A percentile compares a stretch with the other conserved stretches of the same genome.
Evolutionary conservation across 768 basidiomycete genomes (phyloP).

Genomic region (Trametes cinnabarina): DNA sequence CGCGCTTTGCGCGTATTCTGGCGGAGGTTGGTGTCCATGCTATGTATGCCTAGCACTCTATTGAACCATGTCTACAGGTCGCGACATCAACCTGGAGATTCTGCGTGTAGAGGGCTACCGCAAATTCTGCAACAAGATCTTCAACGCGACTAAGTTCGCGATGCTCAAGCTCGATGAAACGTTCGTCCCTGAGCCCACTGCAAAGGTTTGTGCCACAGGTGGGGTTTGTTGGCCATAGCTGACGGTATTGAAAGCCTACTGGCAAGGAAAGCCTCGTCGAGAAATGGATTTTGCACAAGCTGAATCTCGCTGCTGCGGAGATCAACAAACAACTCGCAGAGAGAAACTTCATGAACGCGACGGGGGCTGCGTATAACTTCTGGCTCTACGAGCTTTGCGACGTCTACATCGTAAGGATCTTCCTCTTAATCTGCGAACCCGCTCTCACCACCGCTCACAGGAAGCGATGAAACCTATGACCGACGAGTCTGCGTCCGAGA

Average conservation of each 20-base stretch:
- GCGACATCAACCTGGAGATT: constrained; percentile 97
- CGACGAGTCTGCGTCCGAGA: constrained; percentile 64
- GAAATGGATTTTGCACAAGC: constrained; percentile 92
- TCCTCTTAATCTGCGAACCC: not conserved
- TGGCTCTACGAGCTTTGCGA: constrained; percentile 99
- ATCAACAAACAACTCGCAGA: constrained; percentile 72
- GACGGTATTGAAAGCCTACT: constrained; percentile 55
- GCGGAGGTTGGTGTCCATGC: constrained; percentile 55
- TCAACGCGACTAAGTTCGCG: constrained; percentile 99
- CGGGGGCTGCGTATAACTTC: constrained; percentile 82
- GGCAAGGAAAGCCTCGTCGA: constrained; percentile 91
- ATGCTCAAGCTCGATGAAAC: constrained; percentile 90
- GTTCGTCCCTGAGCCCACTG: constrained; percentile 70
- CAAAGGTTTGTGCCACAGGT: constrained; percentile 51
- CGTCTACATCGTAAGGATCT: constrained; percentile 82
- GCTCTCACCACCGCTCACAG: constrained; percentile 39
- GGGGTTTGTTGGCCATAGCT: not conserved
- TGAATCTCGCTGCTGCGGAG: constrained; percentile 76
- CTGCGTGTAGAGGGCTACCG: constrained; percentile 95
- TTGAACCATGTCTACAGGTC: constrained; percentile 49
- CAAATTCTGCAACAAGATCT: constrained; percentile 99
- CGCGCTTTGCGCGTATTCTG: constrained; percentile 91
- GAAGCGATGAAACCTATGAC: constrained; percentile 99
- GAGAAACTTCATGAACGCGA: constrained; percentile 93
- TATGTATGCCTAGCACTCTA: not conserved